These are phyloP conservation scores for Bryum argenteum DNA, from an alignment of 225 moss, liverwort and hornwort genomes.

Conservation along the genomic window DNA sequence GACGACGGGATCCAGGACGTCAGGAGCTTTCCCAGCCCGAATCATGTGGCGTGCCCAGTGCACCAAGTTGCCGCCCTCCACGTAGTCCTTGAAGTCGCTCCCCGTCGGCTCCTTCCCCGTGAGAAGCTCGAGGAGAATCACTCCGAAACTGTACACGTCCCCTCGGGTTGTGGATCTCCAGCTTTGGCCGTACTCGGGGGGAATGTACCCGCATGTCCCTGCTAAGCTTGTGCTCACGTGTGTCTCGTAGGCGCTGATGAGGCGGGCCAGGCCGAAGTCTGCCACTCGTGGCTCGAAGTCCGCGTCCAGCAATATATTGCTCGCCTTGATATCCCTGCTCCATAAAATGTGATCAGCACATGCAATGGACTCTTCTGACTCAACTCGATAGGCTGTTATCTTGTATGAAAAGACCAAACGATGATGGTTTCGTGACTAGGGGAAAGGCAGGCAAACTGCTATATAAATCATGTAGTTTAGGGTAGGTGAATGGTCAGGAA, in stretches of 20 bases:
- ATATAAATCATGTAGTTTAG: too few species aligned
- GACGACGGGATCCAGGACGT: conserved; percentile 45
- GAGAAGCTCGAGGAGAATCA: conserved; percentile 61
- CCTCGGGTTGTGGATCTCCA: conserved; percentile 61
- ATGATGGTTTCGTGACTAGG: too few species aligned
- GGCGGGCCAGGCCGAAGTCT: conserved; percentile 69
- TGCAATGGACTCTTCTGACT: too few species aligned
- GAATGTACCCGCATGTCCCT: conserved; percentile 62
- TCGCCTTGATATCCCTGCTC: conserved; percentile 83
- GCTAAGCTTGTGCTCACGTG: conserved; percentile 64
- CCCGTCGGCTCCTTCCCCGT: conserved; percentile 64
- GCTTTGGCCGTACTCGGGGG: conserved; percentile 64
- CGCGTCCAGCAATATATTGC: conserved; percentile 76
- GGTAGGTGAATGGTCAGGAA: too few species aligned
- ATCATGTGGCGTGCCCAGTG: conserved; percentile 58
- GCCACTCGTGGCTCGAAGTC: conserved; percentile 89
- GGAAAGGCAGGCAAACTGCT: too few species aligned
- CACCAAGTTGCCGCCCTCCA: conserved; percentile 60
- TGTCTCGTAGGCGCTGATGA: conserved; percentile 63
- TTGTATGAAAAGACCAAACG: too few species aligned
- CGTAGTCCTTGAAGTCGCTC: conserved; percentile 46
- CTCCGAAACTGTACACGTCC: conserved; percentile 77
- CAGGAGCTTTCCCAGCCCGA: conserved; percentile 29
- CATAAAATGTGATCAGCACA: too few species aligned
- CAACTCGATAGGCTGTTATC: too few species aligned